Conservation (phyloP, 345 rosid species). For the Durio zibethinus region DNA sequence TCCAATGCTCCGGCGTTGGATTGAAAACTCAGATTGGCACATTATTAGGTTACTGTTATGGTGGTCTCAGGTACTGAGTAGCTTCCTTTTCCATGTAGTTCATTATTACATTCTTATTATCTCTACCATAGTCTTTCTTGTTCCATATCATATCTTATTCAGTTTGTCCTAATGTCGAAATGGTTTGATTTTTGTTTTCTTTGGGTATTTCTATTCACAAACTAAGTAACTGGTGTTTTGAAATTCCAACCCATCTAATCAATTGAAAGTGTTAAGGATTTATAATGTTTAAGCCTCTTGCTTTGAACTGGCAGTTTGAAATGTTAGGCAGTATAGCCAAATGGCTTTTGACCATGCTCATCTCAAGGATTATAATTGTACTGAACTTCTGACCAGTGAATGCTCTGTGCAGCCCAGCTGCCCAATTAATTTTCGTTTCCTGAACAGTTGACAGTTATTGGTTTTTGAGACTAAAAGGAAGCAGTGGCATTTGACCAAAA, state of each 20-base stretch:
- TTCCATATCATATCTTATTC: neutral
- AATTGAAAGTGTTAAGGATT: neutral
- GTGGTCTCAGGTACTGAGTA: slow-evolving; percentile 89
- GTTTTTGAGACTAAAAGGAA: neutral
- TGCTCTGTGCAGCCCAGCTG: neutral
- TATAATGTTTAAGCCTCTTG: neutral
- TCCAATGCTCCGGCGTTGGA: slow-evolving; percentile 95
- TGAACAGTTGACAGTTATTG: neutral
- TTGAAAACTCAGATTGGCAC: slow-evolving; percentile 96
- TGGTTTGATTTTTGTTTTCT: neutral
- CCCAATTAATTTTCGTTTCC: neutral
- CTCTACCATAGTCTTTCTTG: neutral
- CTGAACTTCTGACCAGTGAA: neutral
- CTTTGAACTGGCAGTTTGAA: neutral
- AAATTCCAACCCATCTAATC: neutral
- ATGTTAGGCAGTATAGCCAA: neutral
- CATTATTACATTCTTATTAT: neutral
- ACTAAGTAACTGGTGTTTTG: neutral
- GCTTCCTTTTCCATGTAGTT: slow-evolving; percentile 3
- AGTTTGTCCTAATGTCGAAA: neutral
- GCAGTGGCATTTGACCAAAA: neutral
- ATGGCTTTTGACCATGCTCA: neutral
- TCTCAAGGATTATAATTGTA: neutral
- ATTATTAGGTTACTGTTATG: slow-evolving; percentile 80
- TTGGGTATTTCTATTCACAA: neutral